Base-by-base conservation (phyloP, 108 stramenopile genomes). In the Pseudonitzschia pungens region DNA sequence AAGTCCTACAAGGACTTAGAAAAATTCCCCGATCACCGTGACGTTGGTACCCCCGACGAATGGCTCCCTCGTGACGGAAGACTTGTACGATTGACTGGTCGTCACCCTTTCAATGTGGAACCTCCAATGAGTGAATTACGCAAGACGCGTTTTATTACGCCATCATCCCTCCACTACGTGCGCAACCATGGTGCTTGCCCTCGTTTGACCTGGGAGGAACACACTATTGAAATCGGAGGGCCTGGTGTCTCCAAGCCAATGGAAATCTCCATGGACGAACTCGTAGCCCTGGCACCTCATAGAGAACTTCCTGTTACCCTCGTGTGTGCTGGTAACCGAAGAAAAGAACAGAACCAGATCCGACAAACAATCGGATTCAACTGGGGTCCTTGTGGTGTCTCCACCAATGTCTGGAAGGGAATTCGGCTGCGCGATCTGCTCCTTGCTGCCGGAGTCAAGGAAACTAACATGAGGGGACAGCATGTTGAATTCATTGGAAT, bases 281-380 rank as follows among this genome's bases (percentile, higher is more conserved):
- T 96, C 52, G 83, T 89, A 20, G 72, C 74, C 7, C 32, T 68
- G 36, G 87, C 89, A 81, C 69, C 72, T 45, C 82, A 84, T 12
- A 77, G 93, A 40, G 94, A 95, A 65, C 71, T 97, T 18, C 96
- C 97, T 50, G 94, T 96, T 31, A 97, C 97, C 6, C 84, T 99
- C 36, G 96, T 97, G 8, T 99, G 98, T 86, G 98, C 97, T 15
- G 98, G 98, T 42, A 99, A 99, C 77, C 86, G 98, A 22, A 90
- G 98, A 54, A 98, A 97, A 91, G 98, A 99, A 77, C 95, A 97
- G 84, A 99, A 98, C 79, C 95, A 97, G 93, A 90, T 97, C 63
- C 87, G 88, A 55, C 96, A 97, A 82, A 97, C 97, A 1, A 95
- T 97, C 62, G 98, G 98, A 22, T 98, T 98, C 78, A 97, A 92